Conservation (phyloP, 2,329 filamentous ascomycete genomes). For the Colletotrichum salicis region DNA sequence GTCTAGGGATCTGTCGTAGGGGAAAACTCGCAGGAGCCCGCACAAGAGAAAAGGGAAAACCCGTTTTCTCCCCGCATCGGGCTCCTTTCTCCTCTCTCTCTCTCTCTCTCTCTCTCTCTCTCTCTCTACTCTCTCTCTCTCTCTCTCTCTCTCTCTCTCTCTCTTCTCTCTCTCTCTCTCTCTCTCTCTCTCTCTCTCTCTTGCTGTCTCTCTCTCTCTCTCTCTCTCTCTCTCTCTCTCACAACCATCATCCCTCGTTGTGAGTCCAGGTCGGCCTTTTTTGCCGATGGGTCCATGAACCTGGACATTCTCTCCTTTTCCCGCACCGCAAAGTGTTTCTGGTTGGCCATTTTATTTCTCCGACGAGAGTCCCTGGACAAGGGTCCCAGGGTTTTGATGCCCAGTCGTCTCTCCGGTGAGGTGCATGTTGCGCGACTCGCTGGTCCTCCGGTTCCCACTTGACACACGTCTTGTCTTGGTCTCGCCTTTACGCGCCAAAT, state of each 20-base stretch:
- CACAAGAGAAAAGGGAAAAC: no score
- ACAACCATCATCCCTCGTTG: not conserved
- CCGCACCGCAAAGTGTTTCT: conserved; percentile 2
- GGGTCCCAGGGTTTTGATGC: not conserved
- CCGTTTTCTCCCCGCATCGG: not conserved
- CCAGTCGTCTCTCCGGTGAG: not conserved
- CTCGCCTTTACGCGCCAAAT: conserved; percentile 10
- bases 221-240: no score
- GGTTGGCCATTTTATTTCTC: not conserved
- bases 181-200: no score
- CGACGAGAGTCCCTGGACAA: not conserved
- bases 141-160: no score
- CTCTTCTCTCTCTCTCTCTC: no score
- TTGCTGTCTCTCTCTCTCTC: no score
- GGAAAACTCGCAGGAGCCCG: not conserved
- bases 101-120: not conserved
- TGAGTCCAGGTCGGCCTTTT: not conserved
- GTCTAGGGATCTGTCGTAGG: not conserved
- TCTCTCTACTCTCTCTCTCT: no score
- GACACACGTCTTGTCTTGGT: conserved; percentile 34
- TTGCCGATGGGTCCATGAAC: not conserved
- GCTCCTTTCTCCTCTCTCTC: not conserved
- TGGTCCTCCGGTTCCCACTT: conserved; percentile 16
- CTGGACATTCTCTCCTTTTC: not conserved
- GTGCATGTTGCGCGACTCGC: conserved; percentile 11